Base-by-base conservation (phyloP, 2,329 filamentous ascomycete species). In the Aschersonia sp. region DNA sequence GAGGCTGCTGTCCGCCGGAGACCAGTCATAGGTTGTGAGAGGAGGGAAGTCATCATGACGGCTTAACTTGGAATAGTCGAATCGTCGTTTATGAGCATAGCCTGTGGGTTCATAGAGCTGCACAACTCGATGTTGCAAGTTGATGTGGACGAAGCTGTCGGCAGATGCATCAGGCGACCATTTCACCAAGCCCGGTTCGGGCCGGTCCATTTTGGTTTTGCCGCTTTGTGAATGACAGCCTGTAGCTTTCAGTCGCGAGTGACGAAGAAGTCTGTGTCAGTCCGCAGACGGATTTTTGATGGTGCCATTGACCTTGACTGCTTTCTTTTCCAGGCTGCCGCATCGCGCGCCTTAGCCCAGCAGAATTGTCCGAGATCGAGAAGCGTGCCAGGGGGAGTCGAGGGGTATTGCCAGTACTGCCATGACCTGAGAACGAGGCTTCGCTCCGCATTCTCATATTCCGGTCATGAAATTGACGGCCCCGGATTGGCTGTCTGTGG, bases 1-100 rank as follows among this genome's bases (percentile, higher is more conserved):
- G 7, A 89, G 69, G 46, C 80, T 78, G 33, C 72, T 68, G n/a
- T 76, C 67, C 32, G 69, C 70, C 30, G 78, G 75, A 10, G 78
- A 81, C 79, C 78, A 83, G 63, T 83, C 79, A 58, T 80, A 82
- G 5, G 78, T 79, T 42, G 75, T 82, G 50, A 83, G 66, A 5
- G 75, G 72, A 40, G 78, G 79, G 43, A 81, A 74, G 54, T 82
- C 76, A 57, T 80, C 75, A 54, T 82, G 77, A 45, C 76, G 74
- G 22, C 72, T 72, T 22, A 76, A 60, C 55, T 71, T 75, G 45
- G 69, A 64, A 56, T 73, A 78, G 54, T 83, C 74, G 53, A 83
- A 82, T 1, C 60, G 64, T 0, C 75, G 73, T 14, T 68, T 67
- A 39, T 73, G 71, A 8, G 77, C 78, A 50, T 76, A 70, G 1